Percentiles rank a stretch among this genome's conserved stretches.
These are phyloP conservation scores for Beauveria bassiana DNA, from an alignment of 2,329 filamentous ascomycete genomes.

Conservation along the genomic window DNA sequence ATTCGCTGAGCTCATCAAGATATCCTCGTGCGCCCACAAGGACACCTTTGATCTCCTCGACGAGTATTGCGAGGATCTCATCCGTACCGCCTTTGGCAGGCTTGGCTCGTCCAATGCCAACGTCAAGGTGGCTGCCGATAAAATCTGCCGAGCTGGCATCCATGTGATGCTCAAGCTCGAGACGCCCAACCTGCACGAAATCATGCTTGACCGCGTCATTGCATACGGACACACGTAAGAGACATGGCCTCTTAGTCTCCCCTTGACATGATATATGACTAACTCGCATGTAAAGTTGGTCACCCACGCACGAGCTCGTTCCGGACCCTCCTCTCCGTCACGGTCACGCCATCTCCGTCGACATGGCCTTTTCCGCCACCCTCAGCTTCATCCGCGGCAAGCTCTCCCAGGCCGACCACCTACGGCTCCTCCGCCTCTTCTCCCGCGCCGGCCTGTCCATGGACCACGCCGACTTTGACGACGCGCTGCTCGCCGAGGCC, in stretches of 20 bases:
- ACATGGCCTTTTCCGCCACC: slow-evolving; percentile 69
- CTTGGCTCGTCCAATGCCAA: slow-evolving; percentile 46
- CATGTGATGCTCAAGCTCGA: slow-evolving; percentile 67
- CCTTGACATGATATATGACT: not conserved
- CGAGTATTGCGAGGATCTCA: slow-evolving; percentile 60
- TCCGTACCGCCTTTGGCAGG: slow-evolving; percentile 57
- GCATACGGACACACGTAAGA: slow-evolving; percentile 63
- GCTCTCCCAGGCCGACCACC: slow-evolving; percentile 52
- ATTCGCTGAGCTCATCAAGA: slow-evolving; percentile 70
- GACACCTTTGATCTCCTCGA: slow-evolving; percentile 61
- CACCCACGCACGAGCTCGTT: slow-evolving; percentile 62
- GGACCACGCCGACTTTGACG: slow-evolving; percentile 62
- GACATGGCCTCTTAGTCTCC: not conserved
- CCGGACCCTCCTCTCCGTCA: slow-evolving; percentile 62
- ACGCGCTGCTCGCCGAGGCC: slow-evolving; percentile 55
- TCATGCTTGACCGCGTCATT: slow-evolving; percentile 64
- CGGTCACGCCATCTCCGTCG: slow-evolving; percentile 66
- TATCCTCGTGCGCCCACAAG: slow-evolving; percentile 61
- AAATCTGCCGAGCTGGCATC: slow-evolving; percentile 62
- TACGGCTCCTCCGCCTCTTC: slow-evolving; percentile 57
- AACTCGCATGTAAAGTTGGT: slow-evolving; percentile 43
- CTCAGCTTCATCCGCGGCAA: slow-evolving; percentile 56
- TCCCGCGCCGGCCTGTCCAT: slow-evolving; percentile 63
- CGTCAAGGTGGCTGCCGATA: slow-evolving; percentile 53
- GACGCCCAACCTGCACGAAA: slow-evolving; percentile 66